phyloP scores from a whole-genome alignment of 306 rosid genomes.

The Comarum palustre region DNA sequence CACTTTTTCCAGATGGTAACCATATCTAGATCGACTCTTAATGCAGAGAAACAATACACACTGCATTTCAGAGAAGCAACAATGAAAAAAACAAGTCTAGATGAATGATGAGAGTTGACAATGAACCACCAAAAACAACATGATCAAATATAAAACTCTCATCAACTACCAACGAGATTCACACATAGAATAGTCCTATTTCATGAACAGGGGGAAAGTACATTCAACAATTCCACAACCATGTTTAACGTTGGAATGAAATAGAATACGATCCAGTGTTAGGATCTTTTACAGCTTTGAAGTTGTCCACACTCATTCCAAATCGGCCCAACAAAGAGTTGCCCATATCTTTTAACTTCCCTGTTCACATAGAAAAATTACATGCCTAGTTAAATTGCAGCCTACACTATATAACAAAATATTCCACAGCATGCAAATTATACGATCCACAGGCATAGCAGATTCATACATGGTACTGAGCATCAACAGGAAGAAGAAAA shows the following conservation, averaged over 20 bases:
- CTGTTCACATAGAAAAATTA: constrained; percentile 35
- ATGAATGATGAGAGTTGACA: not conserved
- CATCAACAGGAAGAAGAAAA: not conserved
- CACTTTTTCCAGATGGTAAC: not conserved
- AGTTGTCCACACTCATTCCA: constrained; percentile 87
- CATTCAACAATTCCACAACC: constrained; percentile 1
- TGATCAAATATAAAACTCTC: not conserved
- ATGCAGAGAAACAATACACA: not conserved
- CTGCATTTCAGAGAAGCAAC: not conserved
- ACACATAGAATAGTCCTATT: not conserved
- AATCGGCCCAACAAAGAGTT: constrained; percentile 87
- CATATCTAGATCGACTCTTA: not conserved
- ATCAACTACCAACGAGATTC: not conserved
- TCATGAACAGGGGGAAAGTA: constrained; percentile 6
- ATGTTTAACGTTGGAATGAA: constrained; percentile 52
- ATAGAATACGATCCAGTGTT: constrained; percentile 88
- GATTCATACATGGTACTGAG: not conserved
- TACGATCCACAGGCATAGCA: not conserved
- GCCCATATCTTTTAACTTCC: constrained; percentile 84
- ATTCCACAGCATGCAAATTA: not conserved
- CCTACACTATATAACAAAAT: not conserved
- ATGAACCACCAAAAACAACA: not conserved
- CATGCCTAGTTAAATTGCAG: not conserved
- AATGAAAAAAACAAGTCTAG: not conserved
- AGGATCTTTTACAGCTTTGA: constrained; percentile 86